Percentiles rank a stretch among this genome's conserved stretches.
Conservation (phyloP, 129 eudicot species). For the Helichrysum umbraculigerum region DNA sequence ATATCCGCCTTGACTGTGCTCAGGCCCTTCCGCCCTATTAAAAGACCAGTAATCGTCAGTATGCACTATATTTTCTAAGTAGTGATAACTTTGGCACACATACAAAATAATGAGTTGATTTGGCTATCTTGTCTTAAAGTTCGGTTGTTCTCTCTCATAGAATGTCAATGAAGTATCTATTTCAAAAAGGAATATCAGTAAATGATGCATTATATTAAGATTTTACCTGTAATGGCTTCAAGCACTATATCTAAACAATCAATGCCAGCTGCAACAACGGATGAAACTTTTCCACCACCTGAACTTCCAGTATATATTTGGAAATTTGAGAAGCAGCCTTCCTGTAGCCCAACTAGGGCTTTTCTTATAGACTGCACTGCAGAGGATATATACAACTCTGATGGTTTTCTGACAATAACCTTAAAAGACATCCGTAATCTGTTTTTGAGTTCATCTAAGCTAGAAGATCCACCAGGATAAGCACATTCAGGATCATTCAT, state of each 20-base stretch:
- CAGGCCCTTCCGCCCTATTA: slow-evolving; percentile 62
- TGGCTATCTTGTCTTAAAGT: no score
- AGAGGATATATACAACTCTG: slow-evolving; percentile 52
- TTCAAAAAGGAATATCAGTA: neutral
- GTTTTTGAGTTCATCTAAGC: slow-evolving; percentile 55
- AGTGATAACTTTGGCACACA: neutral
- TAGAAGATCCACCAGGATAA: slow-evolving; percentile 14
- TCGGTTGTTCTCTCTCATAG: no score
- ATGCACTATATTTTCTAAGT: neutral
- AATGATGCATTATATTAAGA: neutral
- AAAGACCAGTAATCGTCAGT: slow-evolving; percentile 16
- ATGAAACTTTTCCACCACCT: slow-evolving; percentile 62
- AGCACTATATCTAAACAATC: slow-evolving; percentile 82
- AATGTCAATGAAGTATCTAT: no score
- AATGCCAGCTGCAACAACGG: slow-evolving; percentile 80
- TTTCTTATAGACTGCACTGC: slow-evolving; percentile 63
- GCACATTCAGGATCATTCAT: slow-evolving; percentile 29
- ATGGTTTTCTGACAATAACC: slow-evolving; percentile 51
- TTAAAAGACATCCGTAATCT: slow-evolving; percentile 66
- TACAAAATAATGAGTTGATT: no score
- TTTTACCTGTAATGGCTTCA: slow-evolving; percentile 75
- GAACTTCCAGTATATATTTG: slow-evolving; percentile 48
- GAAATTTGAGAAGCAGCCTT: slow-evolving; percentile 49
- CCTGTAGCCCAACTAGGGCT: slow-evolving; percentile 68
- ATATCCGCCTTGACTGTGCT: slow-evolving; percentile 51